Base-by-base conservation (phyloP, 345 rosid genomes). In the Litchi chinensis region DNA sequence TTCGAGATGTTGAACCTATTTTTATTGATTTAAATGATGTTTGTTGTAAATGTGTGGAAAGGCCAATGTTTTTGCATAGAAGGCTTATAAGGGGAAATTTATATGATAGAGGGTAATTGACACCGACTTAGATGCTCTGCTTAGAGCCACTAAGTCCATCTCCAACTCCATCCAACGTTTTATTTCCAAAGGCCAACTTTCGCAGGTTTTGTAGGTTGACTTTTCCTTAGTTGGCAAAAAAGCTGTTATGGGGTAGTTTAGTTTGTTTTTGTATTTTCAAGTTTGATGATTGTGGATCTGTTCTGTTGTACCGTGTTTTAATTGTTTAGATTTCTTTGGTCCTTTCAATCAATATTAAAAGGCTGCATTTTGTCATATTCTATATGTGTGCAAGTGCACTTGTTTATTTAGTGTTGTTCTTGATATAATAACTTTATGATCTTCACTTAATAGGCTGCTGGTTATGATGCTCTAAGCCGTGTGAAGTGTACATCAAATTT, bases 91-190 rank as follows among this genome's bases (percentile, higher is more conserved):
- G n/a, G n/a, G n/a, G n/a, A n/a, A n/a, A n/a, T n/a, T n/a, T n/a
- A n/a, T n/a, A n/a, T n/a, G n/a, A n/a, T n/a, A n/a, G n/a, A n/a
- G n/a, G n/a, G n/a, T 93, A 8, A 59, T 91, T 32, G 98, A 93
- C 82, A 79, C 87, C 28, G 93, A 91, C 78, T 83, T 90, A 1
- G 84, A 77, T 3, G 98, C 97, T 19, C 93, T 95, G 76, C 75
- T 86, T 70, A 84, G 89, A 80, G 94, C 95, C 79, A 46, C 82
- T 65, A 80, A 86, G 24, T 78, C 89, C 59, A 92, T 92, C 76
- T 80, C 91, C 71, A 26, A 81, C 73, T 91, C 92, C 60, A 76
- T 95, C 22, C 91, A 85, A 57, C 92, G 91, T 11, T 83, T 91
- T 52, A 85, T 91, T 85, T 89, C 98, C 88, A 92, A 91, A 80